Conservation (phyloP, 352 stramenopile species). For the Pythium sp. region DNA sequence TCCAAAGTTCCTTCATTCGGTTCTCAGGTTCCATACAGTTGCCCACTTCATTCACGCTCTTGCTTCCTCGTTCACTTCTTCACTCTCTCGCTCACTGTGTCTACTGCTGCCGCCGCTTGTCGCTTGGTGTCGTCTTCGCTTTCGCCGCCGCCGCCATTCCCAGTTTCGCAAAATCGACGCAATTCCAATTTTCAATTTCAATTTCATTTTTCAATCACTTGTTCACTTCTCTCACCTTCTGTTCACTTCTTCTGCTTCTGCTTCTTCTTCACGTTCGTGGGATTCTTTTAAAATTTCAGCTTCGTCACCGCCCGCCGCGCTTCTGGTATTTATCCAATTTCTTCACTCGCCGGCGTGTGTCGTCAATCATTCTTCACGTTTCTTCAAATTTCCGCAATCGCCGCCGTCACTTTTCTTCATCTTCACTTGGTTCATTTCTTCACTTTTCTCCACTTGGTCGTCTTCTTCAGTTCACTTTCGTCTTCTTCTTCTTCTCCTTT, state of each 20-base stretch:
- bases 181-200: conserved; percentile 2
- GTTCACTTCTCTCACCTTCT: conserved; percentile 2
- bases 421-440: conserved; percentile 24
- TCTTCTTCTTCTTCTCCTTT: conserved; percentile 12
- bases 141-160: not conserved
- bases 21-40: not conserved
- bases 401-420: conserved; percentile 7
- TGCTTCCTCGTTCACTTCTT: not conserved
- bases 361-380: not conserved
- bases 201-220: conserved; percentile 4
- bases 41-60: not conserved
- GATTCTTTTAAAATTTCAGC: not conserved
- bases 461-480: conserved; percentile 28
- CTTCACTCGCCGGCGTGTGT: not conserved
- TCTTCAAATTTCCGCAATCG: not conserved
- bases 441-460: conserved; percentile 23
- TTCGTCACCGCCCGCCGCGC: not conserved
- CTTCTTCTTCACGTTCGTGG: not conserved
- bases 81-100: not conserved
- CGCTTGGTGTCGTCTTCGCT: not conserved
- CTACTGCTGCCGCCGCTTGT: not conserved
- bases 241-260: not conserved
- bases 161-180: not conserved
- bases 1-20: not conserved
- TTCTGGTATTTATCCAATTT: not conserved